Evolutionary conservation across 805 yeast genomes (phyloP).

Genomic region (Cyberlindnera xylosilytica): DNA sequence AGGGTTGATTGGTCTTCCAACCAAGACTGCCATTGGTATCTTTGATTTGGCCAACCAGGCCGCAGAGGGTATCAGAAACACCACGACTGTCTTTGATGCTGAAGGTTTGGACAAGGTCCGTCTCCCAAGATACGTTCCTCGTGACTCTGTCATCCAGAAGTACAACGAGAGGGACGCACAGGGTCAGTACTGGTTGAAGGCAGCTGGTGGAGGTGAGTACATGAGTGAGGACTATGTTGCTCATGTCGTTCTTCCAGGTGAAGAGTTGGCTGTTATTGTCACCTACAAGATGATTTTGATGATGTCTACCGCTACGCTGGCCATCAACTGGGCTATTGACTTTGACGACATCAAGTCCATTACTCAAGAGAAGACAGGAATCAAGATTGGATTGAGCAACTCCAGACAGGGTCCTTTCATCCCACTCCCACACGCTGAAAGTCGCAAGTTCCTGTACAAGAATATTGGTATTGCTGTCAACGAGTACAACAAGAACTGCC

Average conservation of each 20-base stretch:
- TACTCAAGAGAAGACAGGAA: slow-evolving; percentile 75
- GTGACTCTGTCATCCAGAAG: slow-evolving; percentile 70
- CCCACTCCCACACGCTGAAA: slow-evolving; percentile 68
- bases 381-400: slow-evolving; percentile 58
- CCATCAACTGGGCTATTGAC: slow-evolving; percentile 66
- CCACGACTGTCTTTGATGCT: slow-evolving; percentile 85
- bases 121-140: slow-evolving; percentile 72
- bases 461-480: slow-evolving; percentile 78
- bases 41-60: slow-evolving; percentile 90
- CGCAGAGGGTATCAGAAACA: slow-evolving; percentile 89
- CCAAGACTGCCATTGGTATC: slow-evolving; percentile 93
- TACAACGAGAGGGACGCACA: slow-evolving; percentile 81
- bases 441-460: slow-evolving; percentile 63
- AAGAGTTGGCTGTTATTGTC: slow-evolving; percentile 71
- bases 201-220: slow-evolving; percentile 76
- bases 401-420: slow-evolving; percentile 67
- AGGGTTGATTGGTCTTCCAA: slow-evolving; percentile 93
- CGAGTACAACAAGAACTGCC: slow-evolving; percentile 71
- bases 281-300: slow-evolving; percentile 69
- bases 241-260: slow-evolving; percentile 79
- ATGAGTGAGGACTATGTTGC: slow-evolving; percentile 76
- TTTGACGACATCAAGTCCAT: slow-evolving; percentile 68
- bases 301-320: slow-evolving; percentile 57
- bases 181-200: slow-evolving; percentile 90
- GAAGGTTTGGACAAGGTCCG: slow-evolving; percentile 77